Conservation (phyloP, 169 alveolate species). For the Eimeria maxima region DNA sequence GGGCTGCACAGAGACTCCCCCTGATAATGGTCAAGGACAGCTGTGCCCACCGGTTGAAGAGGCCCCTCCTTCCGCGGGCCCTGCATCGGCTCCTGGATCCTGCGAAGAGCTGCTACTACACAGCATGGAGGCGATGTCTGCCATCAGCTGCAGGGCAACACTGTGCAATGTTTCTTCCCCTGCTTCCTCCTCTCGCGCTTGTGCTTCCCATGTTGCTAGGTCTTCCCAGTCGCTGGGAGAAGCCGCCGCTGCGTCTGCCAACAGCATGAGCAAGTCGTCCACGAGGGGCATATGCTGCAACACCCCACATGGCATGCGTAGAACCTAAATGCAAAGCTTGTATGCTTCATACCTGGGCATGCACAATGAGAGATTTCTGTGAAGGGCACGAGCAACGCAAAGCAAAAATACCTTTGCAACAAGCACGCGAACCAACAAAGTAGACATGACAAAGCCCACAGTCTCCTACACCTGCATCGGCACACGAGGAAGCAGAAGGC, state of each 20-base stretch:
- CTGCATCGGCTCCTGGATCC: conserved; percentile 11
- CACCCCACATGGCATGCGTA: background rate
- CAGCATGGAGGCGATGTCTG: conserved; percentile 30
- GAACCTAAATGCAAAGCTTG: background rate
- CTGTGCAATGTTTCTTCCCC: conserved; percentile 45
- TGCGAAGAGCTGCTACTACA: conserved; percentile 10
- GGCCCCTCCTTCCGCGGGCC: background rate
- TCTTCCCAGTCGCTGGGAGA: conserved; percentile 44
- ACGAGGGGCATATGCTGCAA: conserved; percentile 61
- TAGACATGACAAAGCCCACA: background rate
- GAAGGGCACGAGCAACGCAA: background rate
- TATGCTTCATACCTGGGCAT: background rate
- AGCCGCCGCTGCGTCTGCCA: conserved; percentile 64
- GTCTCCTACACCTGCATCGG: background rate
- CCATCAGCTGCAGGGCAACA: conserved; percentile 65
- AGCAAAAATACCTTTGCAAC: background rate
- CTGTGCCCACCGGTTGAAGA: conserved; percentile 42
- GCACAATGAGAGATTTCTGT: background rate
- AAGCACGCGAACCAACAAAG: background rate
- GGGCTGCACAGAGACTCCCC: background rate
- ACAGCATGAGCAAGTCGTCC: conserved; percentile 44
- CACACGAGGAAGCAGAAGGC: background rate
- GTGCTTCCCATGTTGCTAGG: conserved; percentile 52
- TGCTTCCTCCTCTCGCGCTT: conserved; percentile 74
- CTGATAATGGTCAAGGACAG: background rate